A percentile compares a stretch with the other conserved stretches of the same genome.
Evolutionary conservation across 805 yeast species (phyloP).

Genomic region (Naumovozyma castellii): DNA sequence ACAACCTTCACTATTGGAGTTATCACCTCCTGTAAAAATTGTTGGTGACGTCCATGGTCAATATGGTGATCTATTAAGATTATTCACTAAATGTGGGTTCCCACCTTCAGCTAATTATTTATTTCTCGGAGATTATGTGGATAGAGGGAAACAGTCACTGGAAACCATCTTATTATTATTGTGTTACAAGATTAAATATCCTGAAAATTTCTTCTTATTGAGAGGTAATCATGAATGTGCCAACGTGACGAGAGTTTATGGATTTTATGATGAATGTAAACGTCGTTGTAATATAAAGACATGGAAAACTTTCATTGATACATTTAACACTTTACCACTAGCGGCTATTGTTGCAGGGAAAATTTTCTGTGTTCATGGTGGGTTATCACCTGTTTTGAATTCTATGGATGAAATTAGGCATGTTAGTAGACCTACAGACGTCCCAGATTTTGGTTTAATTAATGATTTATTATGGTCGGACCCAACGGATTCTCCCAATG

Average conservation of each 20-base stretch:
- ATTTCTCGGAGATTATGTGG: slow-evolving; percentile 94
- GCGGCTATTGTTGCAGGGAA: slow-evolving; percentile 94
- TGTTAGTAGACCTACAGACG: slow-evolving; percentile 73
- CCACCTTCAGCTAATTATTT: slow-evolving; percentile 91
- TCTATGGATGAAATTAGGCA: slow-evolving; percentile 59
- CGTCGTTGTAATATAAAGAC: slow-evolving; percentile 84
- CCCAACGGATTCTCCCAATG: slow-evolving; percentile 49
- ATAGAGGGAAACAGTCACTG: slow-evolving; percentile 90
- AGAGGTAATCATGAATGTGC: slow-evolving; percentile 98
- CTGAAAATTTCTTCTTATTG: slow-evolving; percentile 86
- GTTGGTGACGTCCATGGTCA: slow-evolving; percentile 97
- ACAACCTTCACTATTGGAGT: slow-evolving; percentile 83
- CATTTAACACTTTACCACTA: slow-evolving; percentile 89
- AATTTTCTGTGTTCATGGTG: slow-evolving; percentile 86
- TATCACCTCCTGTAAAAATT: slow-evolving; percentile 71
- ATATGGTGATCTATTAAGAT: slow-evolving; percentile 79
- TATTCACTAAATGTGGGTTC: slow-evolving; percentile 92
- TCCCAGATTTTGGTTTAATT: slow-evolving; percentile 68
- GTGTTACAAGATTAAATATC: slow-evolving; percentile 92
- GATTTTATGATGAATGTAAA: slow-evolving; percentile 96
- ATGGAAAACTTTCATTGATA: slow-evolving; percentile 90
- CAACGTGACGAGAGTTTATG: slow-evolving; percentile 90
- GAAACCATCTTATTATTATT: slow-evolving; percentile 82
- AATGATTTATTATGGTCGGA: slow-evolving; percentile 81
- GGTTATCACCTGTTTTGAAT: slow-evolving; percentile 62